Evolutionary conservation across 2,329 filamentous ascomycete genomes (phyloP), one percentile per base, ranked within the genome.

Genomic region (Ophiosphaerella korrae): DNA sequence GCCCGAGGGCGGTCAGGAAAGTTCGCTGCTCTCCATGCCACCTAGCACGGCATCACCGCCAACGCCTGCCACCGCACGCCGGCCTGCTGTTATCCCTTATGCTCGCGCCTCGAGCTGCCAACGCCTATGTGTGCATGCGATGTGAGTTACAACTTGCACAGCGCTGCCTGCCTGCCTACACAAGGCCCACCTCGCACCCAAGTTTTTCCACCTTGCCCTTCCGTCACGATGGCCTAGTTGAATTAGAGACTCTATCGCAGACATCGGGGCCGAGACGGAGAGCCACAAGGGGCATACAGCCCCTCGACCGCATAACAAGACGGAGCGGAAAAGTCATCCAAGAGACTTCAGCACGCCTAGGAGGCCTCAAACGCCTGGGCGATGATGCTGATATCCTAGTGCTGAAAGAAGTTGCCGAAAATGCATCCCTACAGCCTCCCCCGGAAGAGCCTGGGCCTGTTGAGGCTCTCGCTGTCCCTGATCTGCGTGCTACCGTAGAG

Each of bases 81-180:
- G 7, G 29, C 23, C 38, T 21, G 31, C 33, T 41, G 23, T 49
- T 43, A 41, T 56, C 59, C 63, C 60, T 56, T 62, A 75, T 75
- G 73, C 68, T 74, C 64, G 66, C 67, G 45, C 62, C 63, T 47
- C 65, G 67, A 55, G 61, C 67, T 48, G 64, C 70, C 49, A 62
- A 63, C 60, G 71, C 71, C 58, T 73, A 71, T 45, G 60, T 74
- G 58, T 75, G 72, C 67, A 54, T 74, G 36, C 68, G 68, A 58
- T 75, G 73, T 67, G 69, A 73, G 59, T 62, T 73, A 35, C 61
- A 58, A 45, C 59, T 62, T 45, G 62, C 57, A 45, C 66, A 62
- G 14, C 58, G 60, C 12, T 53, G 54, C 41, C 41, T 63, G 6
- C 55, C 57, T 35, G 44, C 52, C 18, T 46, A 57, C 29, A 29